Base-by-base conservation (phyloP, 139 green algal species). In the Chlorella sp. region DNA sequence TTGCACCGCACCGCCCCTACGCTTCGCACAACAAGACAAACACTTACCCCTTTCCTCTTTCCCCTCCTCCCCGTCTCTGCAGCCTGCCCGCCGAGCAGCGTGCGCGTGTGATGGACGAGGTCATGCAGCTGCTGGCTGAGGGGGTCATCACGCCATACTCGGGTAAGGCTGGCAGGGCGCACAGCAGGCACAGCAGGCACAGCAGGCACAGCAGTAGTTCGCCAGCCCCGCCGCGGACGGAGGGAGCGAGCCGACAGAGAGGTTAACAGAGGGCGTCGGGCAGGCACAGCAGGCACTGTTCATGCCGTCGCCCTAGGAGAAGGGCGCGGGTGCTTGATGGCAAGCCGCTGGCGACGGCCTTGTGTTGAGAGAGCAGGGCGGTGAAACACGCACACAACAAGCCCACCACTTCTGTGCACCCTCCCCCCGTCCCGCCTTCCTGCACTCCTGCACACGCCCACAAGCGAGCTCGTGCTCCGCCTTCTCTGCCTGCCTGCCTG, bases 51-150 rank as follows among this genome's bases (percentile, higher is more conserved):
- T 11, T n/a, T 19, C 18, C 81, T 28, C 24, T 32, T n/a, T n/a
- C n/a, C n/a, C 78, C 40, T 37, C 42, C 78, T 53, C 15, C 32
- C 18, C 42, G n/a, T 18, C 79, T 26, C 36, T 61, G 37, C 61
- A 68, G 81, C 71, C 48, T 88, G 83, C 16, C 37, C 24, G n/a
- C n/a, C 12, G 86, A 88, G 64, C 64, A 92, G 83, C 42, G 61
- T 19, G 61, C 37, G 73, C 60, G 64, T 15, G 71, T 85, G 30
- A 28, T 75, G 34, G 24, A 30, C 9, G 81, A 40, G 1, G 79
- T 91, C 22, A 88, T 89, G 91, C 30, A 86, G 75, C 87, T 91
- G 87, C 75, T 93, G 24, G 73, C 60, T 0, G 61, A 90, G 18
- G 32, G 64, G 16, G 39, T 90, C 53, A 91, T 93, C 61, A 83